Evolutionary conservation across 2,329 filamentous ascomycete species (phyloP), one percentile per base, ranked within the genome.

Genomic region (Beauveria scarabaeidicola): DNA sequence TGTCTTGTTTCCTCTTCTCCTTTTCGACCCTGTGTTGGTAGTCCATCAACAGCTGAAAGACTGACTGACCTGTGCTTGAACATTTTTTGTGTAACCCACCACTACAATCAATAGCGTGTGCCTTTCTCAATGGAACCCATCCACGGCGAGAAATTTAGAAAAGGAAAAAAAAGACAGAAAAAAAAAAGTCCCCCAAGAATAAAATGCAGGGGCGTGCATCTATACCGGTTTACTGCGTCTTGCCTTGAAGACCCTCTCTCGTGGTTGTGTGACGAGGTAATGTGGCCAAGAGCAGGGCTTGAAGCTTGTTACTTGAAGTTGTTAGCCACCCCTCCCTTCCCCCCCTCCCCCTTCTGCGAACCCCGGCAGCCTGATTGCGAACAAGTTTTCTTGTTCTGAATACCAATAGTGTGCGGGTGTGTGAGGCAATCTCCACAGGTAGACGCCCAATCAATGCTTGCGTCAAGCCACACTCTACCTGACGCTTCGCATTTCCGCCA

Each of bases 341-440:
- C 9, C 6, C 51, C 23, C 47, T 23, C 25, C 52, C 25, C 40
- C 38, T 3, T 8, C 36, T 57, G 55, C 46, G 38, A 58, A 58
- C 55, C 55, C 55, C 46, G 55, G 55, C 55, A 51, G 55, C 55
- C 55, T 58, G 55, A 58, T 57, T 41, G 21, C 32, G 21, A 57
- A n/a, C 44, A 27, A 19, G 15, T 13, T 21, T 57, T 29, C 48
- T 21, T 27, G 23, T 43, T 15, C 11, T 15, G 6, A 25, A 8
- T 25, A 46, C n/a, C 21, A 43, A 27, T 41, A 43, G 21, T 53
- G 23, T 29, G 36, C 6, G 36, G 3, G 13, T 25, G 19, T 25
- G 15, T n/a, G 29, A 48, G 15, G 19, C 32, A 51, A 51, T 57
- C 48, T 57, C 53, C 53, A 57, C 54, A 9, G 17, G 11, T 53